Percentiles rank a stretch among this genome's conserved stretches.
Conservation (phyloP, 139 green algal species). For the Picochlorum sp. region DNA sequence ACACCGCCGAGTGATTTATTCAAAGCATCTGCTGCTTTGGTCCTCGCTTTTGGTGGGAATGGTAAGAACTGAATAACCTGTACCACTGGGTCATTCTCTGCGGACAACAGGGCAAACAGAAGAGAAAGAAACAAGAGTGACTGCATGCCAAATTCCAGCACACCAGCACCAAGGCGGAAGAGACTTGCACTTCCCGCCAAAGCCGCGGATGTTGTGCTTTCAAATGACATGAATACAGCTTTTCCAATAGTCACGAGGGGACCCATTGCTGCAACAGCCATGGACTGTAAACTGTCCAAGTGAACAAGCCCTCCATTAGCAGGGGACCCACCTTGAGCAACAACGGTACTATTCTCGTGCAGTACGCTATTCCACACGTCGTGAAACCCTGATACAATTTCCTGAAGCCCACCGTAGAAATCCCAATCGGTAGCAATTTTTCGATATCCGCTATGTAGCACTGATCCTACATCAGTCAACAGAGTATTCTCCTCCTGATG, state of each 20-base stretch:
- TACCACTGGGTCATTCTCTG: conserved; percentile 39
- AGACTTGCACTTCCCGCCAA: conserved; percentile 43
- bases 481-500: no score
- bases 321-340: background rate
- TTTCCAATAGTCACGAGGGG: conserved; percentile 35
- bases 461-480: no score
- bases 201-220: conserved; percentile 40
- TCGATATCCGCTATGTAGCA: no score
- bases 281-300: conserved; percentile 23
- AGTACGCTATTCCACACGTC: no score
- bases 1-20: conserved; percentile 33
- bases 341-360: background rate
- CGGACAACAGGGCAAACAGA: conserved; percentile 48
- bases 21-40: conserved; percentile 25
- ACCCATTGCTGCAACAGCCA: conserved; percentile 24
- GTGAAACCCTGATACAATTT: no score
- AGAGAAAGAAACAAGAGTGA: conserved; percentile 36
- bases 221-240: conserved; percentile 21
- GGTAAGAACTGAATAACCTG: conserved; percentile 38
- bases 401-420: no score
- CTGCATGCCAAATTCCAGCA: conserved; percentile 36
- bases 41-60: conserved; percentile 28
- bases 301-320: background rate
- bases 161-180: conserved; percentile 39
- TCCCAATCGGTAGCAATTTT: no score